Evolutionary conservation across 805 yeast genomes (phyloP).

Genomic region (Metschnikowia corniflorae): DNA sequence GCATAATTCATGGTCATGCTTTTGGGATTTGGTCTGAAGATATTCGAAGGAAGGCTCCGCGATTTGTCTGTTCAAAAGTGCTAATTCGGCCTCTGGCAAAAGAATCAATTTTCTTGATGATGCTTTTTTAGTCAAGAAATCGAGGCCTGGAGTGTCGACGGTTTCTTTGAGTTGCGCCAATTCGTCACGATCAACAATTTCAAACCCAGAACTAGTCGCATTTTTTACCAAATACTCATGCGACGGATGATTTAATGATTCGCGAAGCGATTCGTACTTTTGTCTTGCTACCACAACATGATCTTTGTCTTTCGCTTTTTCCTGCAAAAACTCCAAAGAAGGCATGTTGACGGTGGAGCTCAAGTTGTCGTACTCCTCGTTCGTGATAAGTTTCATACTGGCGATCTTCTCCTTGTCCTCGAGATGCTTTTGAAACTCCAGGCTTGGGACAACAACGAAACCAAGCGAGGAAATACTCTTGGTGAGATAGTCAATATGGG

Average conservation of each 20-base stretch:
- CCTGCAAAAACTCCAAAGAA: conserved; percentile 14
- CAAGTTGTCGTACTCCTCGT: conserved; percentile 18
- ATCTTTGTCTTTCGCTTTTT: conserved; percentile 14
- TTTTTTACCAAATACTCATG: conserved; percentile 13
- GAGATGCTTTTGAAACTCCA: conserved; percentile 22
- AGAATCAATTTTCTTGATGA: conserved; percentile 4
- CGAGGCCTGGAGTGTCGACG: conserved; percentile 5
- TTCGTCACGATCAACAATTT: conserved; percentile 8
- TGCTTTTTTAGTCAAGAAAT: conserved; percentile 11
- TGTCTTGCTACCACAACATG: conserved; percentile 12
- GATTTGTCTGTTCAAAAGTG: conserved; percentile 6
- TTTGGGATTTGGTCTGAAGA: conserved; percentile 8
- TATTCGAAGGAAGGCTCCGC: conserved; percentile 13
- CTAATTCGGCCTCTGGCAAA: conserved; percentile 9
- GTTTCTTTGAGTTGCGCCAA: conserved; percentile 11
- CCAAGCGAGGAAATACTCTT: conserved; percentile 16
- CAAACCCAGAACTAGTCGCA: conserved; percentile 11
- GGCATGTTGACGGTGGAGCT: conserved; percentile 8
- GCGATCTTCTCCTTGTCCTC: conserved; percentile 28
- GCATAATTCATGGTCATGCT: conserved; percentile 5
- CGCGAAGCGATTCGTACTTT: conserved; percentile 16
- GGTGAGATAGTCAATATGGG: conserved; percentile 17
- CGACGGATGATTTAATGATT: conserved; percentile 15
- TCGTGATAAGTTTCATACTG: conserved; percentile 19
- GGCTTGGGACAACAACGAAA: conserved; percentile 19